phyloP scores from a whole-genome alignment of 1,139 yeast species.

The Barnettozyma hawaiiensis region DNA sequence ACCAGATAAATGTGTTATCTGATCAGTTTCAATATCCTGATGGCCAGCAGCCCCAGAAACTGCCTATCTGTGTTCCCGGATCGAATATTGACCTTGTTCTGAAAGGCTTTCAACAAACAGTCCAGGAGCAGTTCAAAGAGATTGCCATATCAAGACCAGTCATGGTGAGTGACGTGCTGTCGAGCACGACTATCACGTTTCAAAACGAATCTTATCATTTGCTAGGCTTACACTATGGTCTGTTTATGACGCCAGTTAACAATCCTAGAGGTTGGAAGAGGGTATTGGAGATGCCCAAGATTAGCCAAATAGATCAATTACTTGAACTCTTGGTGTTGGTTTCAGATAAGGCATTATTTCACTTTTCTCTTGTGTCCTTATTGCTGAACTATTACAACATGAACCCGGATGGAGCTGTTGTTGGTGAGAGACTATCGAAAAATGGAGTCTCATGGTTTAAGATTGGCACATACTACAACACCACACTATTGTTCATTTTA shows the following conservation, averaged over 20 bases:
- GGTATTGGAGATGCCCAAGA: conserved; percentile 48
- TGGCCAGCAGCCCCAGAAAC: conserved; percentile 44
- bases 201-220: conserved; percentile 33
- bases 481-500: conserved; percentile 36
- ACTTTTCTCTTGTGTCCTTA: conserved; percentile 46
- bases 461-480: conserved; percentile 56
- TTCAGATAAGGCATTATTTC: conserved; percentile 53
- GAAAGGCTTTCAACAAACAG: conserved; percentile 26
- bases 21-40: conserved; percentile 65
- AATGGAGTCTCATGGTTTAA: conserved; percentile 48
- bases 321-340: conserved; percentile 56
- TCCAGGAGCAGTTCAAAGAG: conserved; percentile 17
- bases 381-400: conserved; percentile 25
- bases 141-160: conserved; percentile 45
- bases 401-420: conserved; percentile 22
- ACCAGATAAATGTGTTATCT: conserved; percentile 46
- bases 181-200: conserved; percentile 32
- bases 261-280: conserved; percentile 48
- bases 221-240: conserved; percentile 42
- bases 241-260: conserved; percentile 35
- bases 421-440: conserved; percentile 31
- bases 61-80: conserved; percentile 57
- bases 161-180: conserved; percentile 33
- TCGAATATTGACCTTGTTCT: conserved; percentile 57
- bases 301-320: conserved; percentile 58